Evolutionary conservation across 2,329 filamentous ascomycete species (phyloP).

Genomic region (Trichoderma semiorbis): DNA sequence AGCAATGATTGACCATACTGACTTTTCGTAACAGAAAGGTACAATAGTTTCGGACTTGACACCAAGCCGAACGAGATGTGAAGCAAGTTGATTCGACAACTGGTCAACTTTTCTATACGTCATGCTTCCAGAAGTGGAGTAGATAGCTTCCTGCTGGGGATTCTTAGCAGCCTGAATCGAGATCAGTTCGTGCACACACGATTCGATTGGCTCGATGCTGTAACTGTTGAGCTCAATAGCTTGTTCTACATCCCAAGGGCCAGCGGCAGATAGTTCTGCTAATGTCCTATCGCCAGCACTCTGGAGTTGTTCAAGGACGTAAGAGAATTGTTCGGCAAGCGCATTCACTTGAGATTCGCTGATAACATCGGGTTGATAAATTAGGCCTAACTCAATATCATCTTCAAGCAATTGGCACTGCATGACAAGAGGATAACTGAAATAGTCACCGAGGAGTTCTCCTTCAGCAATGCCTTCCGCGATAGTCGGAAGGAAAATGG

Average conservation of each 20-base stretch:
- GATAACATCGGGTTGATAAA: background rate
- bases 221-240: background rate
- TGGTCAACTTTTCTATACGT: background rate
- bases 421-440: slow-evolving; percentile 7
- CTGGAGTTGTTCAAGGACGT: slow-evolving; percentile 1
- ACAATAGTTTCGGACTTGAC: slow-evolving; percentile 25
- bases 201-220: background rate
- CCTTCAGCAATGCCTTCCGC: background rate
- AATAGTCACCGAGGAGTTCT: background rate
- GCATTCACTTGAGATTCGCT: background rate
- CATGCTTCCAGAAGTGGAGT: background rate
- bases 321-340: slow-evolving; percentile 1
- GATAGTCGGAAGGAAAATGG: background rate
- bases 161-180: background rate
- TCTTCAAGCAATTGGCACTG: background rate
- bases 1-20: slow-evolving; percentile 21
- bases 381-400: background rate
- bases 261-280: background rate
- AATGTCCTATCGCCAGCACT: background rate
- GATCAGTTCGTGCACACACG: background rate
- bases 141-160: slow-evolving; percentile 13
- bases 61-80: slow-evolving; percentile 19
- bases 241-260: slow-evolving; percentile 2
- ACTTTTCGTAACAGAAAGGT: slow-evolving; percentile 22
- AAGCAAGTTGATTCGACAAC: background rate